Evolutionary conservation across 352 stramenopile species (phyloP), one percentile per base, ranked within the genome.

Genomic region (Globisporangium cederbergense): DNA sequence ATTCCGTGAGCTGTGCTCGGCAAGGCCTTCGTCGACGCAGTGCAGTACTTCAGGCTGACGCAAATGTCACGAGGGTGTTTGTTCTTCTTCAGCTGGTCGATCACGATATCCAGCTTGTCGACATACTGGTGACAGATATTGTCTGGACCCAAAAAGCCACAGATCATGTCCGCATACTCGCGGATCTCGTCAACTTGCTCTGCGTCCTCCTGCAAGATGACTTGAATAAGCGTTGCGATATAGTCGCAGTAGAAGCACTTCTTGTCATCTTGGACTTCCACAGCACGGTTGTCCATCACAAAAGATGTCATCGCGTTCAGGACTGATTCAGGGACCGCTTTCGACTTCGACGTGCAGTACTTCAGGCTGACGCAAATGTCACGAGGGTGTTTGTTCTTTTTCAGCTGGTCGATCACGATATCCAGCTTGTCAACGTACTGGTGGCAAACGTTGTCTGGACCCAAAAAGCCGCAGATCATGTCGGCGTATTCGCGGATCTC

Each of bases 391-490:
- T 88, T 83, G 40, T 79, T 79, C 45, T 82, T 79, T 22, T 79
- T 78, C 25, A 93, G 73, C 6, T 54, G 68, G 54, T 91, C 79
- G 49, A 93, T 77, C 20, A 88, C 74, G 20, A 73, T 77, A 52
- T 91, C 81, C 14, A 93, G 61, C 55, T 93, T 68, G 52, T 85
- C 78, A 32, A 91, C 60, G 51, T 91, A 91, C 60, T 76, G 58
- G 60, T 93, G 85, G 53, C 82, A 93, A 0, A 75, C 56, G 53
- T 82, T 91, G n/a, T 81, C 72, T 14, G 76, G 65, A 22, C 82
- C 81, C 2, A 93, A 72, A 64, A 90, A 83, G 65, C 81, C 75
- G 57, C 85, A 93, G 22, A 91, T 81, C 73, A 93, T 87, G 52
- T 91, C 83, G 0, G 81, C 81, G 51, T 86, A 88, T 60, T 75